These are phyloP conservation scores for Arthromyces matolae DNA, from an alignment of 768 basidiomycete species.

Conservation along the genomic window DNA sequence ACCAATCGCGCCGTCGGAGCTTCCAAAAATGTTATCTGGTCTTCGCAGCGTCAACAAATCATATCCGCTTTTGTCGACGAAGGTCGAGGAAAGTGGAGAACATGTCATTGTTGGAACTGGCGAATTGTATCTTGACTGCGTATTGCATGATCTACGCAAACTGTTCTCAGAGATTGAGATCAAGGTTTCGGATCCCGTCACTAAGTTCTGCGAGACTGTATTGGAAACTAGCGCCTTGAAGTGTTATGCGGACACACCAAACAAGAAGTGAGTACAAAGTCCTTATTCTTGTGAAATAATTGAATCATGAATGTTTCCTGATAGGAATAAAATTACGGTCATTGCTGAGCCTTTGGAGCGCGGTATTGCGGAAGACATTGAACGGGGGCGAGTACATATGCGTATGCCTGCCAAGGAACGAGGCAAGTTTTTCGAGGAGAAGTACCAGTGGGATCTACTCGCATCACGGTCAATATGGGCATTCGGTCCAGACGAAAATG, in stretches of 20 bases:
- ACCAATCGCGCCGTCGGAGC: conserved; percentile 94
- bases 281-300: background rate
- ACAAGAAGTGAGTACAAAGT: conserved; percentile 79
- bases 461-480: conserved; percentile 99
- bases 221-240: conserved; percentile 96
- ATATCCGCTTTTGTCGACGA: conserved; percentile 90
- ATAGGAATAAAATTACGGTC: conserved; percentile 97
- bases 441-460: conserved; percentile 97
- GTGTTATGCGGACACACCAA: conserved; percentile 98
- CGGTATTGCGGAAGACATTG: conserved; percentile 95
- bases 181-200: conserved; percentile 98
- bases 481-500: conserved; percentile 95
- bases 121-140: conserved; percentile 93
- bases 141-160: conserved; percentile 91
- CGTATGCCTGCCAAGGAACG: conserved; percentile 93
- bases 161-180: conserved; percentile 98
- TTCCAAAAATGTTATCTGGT: conserved; percentile 98
- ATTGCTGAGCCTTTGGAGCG: conserved; percentile 97
- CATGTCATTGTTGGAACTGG: conserved; percentile 97
- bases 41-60: conserved; percentile 96
- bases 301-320: conserved; percentile 5
- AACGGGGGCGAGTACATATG: conserved; percentile 89
- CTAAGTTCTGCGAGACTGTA: conserved; percentile 97
- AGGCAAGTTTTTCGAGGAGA: conserved; percentile 93
- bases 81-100: conserved; percentile 98